Percentiles rank a stretch among this genome's conserved stretches.
Conservation (phyloP, 1,139 yeast genomes). For the Zygosaccharomyces sapae region DNA sequence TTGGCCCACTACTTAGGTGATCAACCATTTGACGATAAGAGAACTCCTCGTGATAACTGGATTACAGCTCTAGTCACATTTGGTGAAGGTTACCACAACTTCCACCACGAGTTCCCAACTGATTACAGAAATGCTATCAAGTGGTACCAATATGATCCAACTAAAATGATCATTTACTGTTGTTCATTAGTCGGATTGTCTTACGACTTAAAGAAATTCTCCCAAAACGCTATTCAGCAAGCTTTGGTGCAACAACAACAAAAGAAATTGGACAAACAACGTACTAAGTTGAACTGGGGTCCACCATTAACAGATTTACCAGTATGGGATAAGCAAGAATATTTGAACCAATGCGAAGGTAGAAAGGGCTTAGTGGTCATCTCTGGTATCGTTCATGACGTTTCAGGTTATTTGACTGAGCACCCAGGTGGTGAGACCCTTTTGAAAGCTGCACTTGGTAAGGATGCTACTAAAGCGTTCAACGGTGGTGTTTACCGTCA, state of each 20-base stretch:
- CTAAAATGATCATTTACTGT: slow-evolving; percentile 71
- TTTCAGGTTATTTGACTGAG: slow-evolving; percentile 73
- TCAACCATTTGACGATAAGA: slow-evolving; percentile 96
- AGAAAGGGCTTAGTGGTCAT: slow-evolving; percentile 67
- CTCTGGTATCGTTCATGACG: slow-evolving; percentile 93
- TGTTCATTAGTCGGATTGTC: slow-evolving; percentile 80
- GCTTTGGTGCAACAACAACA: slow-evolving; percentile 95
- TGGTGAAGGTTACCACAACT: slow-evolving; percentile 98
- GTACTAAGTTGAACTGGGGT: slow-evolving; percentile 86
- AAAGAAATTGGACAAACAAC: slow-evolving; percentile 84
- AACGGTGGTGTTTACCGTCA: slow-evolving; percentile 97
- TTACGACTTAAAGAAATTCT: slow-evolving; percentile 84
- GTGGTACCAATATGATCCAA: slow-evolving; percentile 99
- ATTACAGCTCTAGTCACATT: slow-evolving; percentile 92
- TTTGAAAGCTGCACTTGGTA: slow-evolving; percentile 81
- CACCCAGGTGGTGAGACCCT: slow-evolving; percentile 98
- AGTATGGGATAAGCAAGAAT: slow-evolving; percentile 83
- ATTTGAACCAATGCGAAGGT: slow-evolving; percentile 59
- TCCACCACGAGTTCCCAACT: slow-evolving; percentile 98
- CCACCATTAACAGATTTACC: slow-evolving; percentile 78
- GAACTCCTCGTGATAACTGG: slow-evolving; percentile 96
- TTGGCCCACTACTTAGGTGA: slow-evolving; percentile 98
- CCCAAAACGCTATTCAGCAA: slow-evolving; percentile 94
- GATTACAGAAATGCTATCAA: slow-evolving; percentile 96
- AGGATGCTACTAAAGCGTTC: slow-evolving; percentile 95